phyloP scores from a whole-genome alignment of 1,139 yeast species.

The Taphrina sp. region DNA sequence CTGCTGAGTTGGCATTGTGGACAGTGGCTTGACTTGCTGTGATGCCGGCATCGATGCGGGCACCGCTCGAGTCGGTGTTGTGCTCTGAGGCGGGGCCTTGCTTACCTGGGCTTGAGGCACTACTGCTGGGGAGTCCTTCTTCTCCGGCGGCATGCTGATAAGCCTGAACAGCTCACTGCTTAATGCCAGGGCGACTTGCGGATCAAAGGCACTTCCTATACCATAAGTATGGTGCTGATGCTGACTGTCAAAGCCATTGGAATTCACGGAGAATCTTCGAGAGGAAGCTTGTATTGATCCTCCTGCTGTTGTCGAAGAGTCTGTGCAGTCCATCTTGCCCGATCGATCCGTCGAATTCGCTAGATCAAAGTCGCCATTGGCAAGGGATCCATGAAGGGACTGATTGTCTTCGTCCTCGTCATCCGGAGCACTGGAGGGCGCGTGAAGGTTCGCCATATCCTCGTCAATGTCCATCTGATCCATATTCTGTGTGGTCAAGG shows the following conservation, averaged over 20 bases:
- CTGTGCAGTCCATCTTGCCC: too few species aligned
- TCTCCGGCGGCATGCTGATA: slow-evolving; percentile 10
- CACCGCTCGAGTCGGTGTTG: not conserved
- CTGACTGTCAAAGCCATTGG: not conserved
- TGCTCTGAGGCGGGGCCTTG: too few species aligned
- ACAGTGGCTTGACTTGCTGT: not conserved
- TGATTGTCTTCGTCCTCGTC: slow-evolving; percentile 10
- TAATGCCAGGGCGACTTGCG: slow-evolving; percentile 12
- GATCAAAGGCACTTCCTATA: slow-evolving; percentile 18
- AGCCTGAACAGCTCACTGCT: slow-evolving; percentile 17
- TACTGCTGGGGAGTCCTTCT: not conserved
- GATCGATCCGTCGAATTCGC: not conserved
- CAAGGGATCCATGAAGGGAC: slow-evolving; percentile 5
- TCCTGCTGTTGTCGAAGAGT: not conserved
- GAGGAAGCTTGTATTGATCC: not conserved
- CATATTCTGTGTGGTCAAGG: slow-evolving; percentile 1
- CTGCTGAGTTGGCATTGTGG: not conserved
- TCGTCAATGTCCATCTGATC: slow-evolving; percentile 2
- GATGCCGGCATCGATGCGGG: not conserved
- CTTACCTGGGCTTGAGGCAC: too few species aligned
- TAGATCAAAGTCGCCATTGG: not conserved
- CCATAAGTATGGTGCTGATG: slow-evolving; percentile 9
- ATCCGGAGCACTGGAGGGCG: slow-evolving; percentile 1
- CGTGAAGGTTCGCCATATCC: not conserved
- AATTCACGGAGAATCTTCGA: slow-evolving; percentile 3